A percentile compares a stretch with the other conserved stretches of the same genome.
phyloP scores from a whole-genome alignment of 83 land plant genomes.

The Picea abies region DNA sequence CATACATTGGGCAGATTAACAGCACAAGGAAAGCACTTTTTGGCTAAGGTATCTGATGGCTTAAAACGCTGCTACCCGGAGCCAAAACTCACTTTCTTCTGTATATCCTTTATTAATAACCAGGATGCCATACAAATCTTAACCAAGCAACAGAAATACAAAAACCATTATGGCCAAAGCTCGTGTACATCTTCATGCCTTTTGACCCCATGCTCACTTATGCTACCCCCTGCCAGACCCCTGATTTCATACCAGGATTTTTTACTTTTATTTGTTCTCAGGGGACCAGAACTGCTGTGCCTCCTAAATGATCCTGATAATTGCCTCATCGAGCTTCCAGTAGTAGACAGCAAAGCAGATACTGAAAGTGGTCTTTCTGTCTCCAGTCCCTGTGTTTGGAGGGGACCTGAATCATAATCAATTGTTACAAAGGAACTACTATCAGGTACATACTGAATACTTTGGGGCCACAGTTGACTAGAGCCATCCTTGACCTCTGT shows the following conservation, averaged over 20 bases:
- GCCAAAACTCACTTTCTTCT: not conserved
- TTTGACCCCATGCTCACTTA: slow-evolving; percentile 59
- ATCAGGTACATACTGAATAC: slow-evolving; percentile 18
- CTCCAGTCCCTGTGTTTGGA: slow-evolving; percentile 15
- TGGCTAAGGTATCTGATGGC: not conserved
- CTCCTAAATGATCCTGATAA: slow-evolving; percentile 50
- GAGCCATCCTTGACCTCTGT: slow-evolving; percentile 17
- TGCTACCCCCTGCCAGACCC: slow-evolving; percentile 36
- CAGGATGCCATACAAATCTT: not conserved
- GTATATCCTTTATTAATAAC: not conserved
- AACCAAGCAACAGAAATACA: slow-evolving; percentile 23
- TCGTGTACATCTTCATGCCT: slow-evolving; percentile 13
- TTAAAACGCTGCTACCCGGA: slow-evolving; percentile 4
- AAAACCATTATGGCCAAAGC: slow-evolving; percentile 19
- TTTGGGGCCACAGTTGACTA: slow-evolving; percentile 13
- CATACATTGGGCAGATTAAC: not conserved
- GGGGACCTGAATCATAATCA: slow-evolving; percentile 31
- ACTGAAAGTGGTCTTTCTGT: slow-evolving; percentile 26
- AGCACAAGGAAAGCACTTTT: not conserved
- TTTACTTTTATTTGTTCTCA: slow-evolving; percentile 26
- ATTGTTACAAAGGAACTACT: slow-evolving; percentile 19
- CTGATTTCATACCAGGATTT: slow-evolving; percentile 46
- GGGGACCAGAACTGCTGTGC: slow-evolving; percentile 53
- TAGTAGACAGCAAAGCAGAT: slow-evolving; percentile 31
- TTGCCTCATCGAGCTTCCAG: slow-evolving; percentile 22